phyloP scores from a whole-genome alignment of 2,329 filamentous ascomycete genomes.

The Penicillium sumatraense region DNA sequence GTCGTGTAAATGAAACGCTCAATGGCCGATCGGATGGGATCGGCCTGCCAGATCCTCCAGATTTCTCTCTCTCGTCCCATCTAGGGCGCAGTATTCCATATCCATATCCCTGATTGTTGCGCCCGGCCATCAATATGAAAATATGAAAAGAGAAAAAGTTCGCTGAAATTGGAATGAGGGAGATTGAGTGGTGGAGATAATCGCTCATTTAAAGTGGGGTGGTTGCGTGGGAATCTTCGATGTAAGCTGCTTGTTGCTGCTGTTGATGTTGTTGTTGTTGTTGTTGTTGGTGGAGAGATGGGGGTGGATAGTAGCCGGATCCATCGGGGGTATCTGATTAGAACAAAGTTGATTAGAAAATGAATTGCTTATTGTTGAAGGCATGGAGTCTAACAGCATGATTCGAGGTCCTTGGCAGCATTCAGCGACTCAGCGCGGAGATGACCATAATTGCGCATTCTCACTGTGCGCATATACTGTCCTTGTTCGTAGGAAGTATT shows the following conservation, averaged over 20 bases:
- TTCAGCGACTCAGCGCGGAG: constrained; percentile 28
- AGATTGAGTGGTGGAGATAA: not conserved
- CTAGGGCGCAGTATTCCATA: no score
- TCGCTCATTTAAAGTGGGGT: not conserved
- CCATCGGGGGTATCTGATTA: not conserved
- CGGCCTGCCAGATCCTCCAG: not conserved
- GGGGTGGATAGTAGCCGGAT: constrained; percentile 1
- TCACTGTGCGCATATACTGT: constrained; percentile 38
- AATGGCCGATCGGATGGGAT: not conserved
- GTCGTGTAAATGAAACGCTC: not conserved
- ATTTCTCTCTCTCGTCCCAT: no score
- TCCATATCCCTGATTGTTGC: no score
- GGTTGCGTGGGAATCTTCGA: not conserved
- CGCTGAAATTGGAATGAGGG: not conserved
- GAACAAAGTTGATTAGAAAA: no score
- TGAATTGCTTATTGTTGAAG: not conserved
- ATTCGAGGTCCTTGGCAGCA: constrained; percentile 25
- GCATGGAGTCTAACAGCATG: constrained; percentile 24
- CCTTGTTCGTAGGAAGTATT: constrained; percentile 33
- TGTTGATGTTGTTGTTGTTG: not conserved
- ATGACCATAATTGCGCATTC: constrained; percentile 29
- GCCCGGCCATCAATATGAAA: no score
- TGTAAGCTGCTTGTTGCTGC: not conserved
- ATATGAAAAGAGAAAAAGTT: not conserved
- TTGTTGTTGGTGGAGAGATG: not conserved